Conservation (phyloP, 1,284 basidiomycete genomes). For the Kwoniella shivajii region DNA sequence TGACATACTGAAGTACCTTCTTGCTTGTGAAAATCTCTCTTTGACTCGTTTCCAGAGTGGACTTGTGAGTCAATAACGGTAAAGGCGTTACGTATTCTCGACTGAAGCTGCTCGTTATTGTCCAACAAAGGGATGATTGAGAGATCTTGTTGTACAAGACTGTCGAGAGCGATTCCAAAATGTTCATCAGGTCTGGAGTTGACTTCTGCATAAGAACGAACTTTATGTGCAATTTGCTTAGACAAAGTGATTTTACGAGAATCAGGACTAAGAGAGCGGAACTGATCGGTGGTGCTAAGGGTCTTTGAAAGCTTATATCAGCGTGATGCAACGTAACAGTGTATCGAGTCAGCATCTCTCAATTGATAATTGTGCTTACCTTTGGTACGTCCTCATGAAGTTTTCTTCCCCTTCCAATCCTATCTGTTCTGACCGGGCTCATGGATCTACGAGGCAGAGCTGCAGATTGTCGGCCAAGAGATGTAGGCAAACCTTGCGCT, state of each 20-base stretch:
- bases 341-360: too few relatives aligned
- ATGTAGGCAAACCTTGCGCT: not conserved
- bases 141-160: slow-evolving; percentile 28
- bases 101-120: too few relatives aligned
- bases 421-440: slow-evolving; percentile 18
- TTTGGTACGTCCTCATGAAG: not conserved
- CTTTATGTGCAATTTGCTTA: slow-evolving; percentile 17
- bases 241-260: slow-evolving; percentile 21
- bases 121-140: too few relatives aligned
- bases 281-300: slow-evolving; percentile 23
- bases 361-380: slow-evolving; percentile 3
- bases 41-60: too few relatives aligned
- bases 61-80: too few relatives aligned
- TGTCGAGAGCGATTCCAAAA: slow-evolving; percentile 14
- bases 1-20: too few relatives aligned
- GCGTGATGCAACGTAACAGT: not conserved
- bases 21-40: too few relatives aligned
- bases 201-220: slow-evolving; percentile 11
- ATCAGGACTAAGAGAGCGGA: slow-evolving; percentile 25
- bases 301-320: slow-evolving; percentile 1
- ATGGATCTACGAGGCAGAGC: slow-evolving; percentile 8
- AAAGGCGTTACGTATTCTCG: too few relatives aligned
- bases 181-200: slow-evolving; percentile 6
- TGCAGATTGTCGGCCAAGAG: not conserved
- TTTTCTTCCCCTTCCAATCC: not conserved